Evolutionary conservation across 2,329 filamentous ascomycete species (phyloP), one percentile per base, ranked within the genome.

Genomic region (Arthrobotrys musiformis): DNA sequence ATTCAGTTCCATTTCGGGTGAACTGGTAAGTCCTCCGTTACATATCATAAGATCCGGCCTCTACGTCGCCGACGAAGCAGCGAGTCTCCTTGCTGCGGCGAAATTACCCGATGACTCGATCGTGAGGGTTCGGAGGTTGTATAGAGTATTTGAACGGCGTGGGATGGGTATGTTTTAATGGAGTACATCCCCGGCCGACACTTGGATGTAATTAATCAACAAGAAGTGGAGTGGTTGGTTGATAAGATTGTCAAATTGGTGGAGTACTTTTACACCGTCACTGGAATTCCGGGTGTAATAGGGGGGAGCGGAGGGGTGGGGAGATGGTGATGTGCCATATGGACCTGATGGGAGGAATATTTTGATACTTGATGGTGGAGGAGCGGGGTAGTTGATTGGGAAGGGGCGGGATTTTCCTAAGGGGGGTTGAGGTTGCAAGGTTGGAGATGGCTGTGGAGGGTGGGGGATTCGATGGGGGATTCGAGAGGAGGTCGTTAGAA

Each of bases 401-500:
- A 61, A 13, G 61, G 26, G 19, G 64, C 33, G 15, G 64, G 52
- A 22, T 69, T 61, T 60, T 61, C 64, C 64, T 13, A 60, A n/a
- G 40, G 15, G 24, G n/a, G 9, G 60, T 68, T 48, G 50, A 66
- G 30, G 17, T 54, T 17, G 62, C 62, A 44, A 35, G 52, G 22
- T 50, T 69, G 52, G 52, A 69, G 46, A 37, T 35, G 7, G 40
- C n/a, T n/a, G n/a, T 22, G 17, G 40, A 40, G 11, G 22, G 33
- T 17, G 33, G 7, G n/a, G 26, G 17, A 37, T 9, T 4, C 24
- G 54, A 22, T 7, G 4, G 1, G n/a, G 37, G 50, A 11, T 19
- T 69, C 13, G 33, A 54, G 7, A 50, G 44, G n/a, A 26, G 40
- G n/a, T 15, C 22, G 11, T 46, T 46, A 3, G 19, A 22, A 33